Conservation (phyloP, 2,329 filamentous ascomycete species). For the Paecilomyces formosus region DNA sequence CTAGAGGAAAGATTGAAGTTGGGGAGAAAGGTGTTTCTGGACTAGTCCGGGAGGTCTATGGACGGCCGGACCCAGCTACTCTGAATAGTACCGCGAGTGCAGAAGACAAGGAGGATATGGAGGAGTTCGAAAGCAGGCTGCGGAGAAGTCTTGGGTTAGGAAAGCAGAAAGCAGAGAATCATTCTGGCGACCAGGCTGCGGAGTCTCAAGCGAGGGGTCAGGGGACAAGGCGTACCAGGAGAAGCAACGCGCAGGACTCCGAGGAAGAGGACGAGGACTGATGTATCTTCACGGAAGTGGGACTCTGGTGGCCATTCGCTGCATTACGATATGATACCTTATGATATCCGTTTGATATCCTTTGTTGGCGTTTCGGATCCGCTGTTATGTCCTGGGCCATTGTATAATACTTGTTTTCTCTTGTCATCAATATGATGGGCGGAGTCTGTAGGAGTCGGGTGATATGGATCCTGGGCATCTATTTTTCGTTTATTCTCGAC, state of each 20-base stretch:
- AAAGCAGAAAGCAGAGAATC: slow-evolving; percentile 1
- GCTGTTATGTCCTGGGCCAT: neutral
- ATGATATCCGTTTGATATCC: neutral
- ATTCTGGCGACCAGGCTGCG: neutral
- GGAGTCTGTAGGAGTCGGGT: neutral
- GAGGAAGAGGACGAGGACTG: neutral
- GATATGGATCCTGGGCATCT: neutral
- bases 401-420: neutral
- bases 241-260: neutral
- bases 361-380: neutral
- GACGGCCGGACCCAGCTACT: slow-evolving; percentile 11
- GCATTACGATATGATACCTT: neutral
- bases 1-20: slow-evolving; percentile 78
- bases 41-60: slow-evolving; percentile 55
- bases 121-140: slow-evolving; percentile 54
- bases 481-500: neutral
- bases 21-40: slow-evolving; percentile 67
- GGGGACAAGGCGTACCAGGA: neutral
- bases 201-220: neutral
- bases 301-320: neutral
- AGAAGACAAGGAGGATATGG: slow-evolving; percentile 32
- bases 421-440: neutral
- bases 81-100: slow-evolving; percentile 11
- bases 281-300: no score
- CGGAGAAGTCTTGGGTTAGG: slow-evolving; percentile 54